Evolutionary conservation across 306 rosid species (phyloP).

Genomic region (Delonix regia): DNA sequence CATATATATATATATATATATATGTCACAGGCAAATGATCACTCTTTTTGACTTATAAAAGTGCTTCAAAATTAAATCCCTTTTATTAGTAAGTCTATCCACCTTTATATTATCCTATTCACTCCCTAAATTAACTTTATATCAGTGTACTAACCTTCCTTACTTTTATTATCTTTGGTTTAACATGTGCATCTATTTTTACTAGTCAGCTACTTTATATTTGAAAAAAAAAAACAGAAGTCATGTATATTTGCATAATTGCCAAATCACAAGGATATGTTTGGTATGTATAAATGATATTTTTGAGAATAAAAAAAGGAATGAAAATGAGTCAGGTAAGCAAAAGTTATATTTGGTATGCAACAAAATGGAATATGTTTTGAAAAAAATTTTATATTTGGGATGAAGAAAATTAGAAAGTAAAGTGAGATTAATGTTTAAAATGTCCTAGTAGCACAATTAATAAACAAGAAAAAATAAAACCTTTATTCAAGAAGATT

Average conservation of each 20-base stretch:
- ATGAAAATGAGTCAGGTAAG: too few relatives aligned
- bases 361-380: too few relatives aligned
- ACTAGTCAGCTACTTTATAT: neutral
- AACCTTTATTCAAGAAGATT: too few relatives aligned
- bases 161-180: neutral
- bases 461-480: too few relatives aligned
- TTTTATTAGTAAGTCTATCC: neutral
- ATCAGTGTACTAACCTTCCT: neutral
- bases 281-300: too few relatives aligned
- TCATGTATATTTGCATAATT: neutral
- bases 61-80: neutral
- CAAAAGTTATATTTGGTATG: too few relatives aligned
- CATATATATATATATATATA: too few relatives aligned
- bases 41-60: conserved; percentile 3
- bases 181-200: neutral
- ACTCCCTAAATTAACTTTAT: neutral
- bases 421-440: too few relatives aligned
- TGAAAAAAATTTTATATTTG: too few relatives aligned
- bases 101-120: neutral
- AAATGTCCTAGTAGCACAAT: too few relatives aligned
- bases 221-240: neutral
- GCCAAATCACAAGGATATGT: neutral
- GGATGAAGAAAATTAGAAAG: too few relatives aligned
- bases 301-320: too few relatives aligned
- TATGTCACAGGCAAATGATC: neutral